Evolutionary conservation across 345 rosid genomes (phyloP).

Genomic region (Dipteronia dyeriana): DNA sequence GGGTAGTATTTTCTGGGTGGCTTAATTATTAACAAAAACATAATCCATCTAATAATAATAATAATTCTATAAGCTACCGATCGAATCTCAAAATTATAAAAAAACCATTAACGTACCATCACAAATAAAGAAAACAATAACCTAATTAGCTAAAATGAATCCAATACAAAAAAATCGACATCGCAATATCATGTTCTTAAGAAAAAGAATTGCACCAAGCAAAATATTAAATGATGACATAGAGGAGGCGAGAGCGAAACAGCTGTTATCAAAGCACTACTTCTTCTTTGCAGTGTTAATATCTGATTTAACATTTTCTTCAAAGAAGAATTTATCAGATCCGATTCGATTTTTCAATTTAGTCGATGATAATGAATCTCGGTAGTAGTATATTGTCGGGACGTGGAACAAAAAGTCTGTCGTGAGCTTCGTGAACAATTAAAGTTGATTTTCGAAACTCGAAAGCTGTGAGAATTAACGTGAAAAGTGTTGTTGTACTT

Average conservation of each 20-base stretch:
- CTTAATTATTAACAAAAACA: no score
- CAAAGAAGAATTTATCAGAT: background rate
- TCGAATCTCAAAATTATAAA: no score
- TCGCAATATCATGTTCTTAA: background rate
- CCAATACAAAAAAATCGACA: background rate
- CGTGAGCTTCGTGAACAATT: background rate
- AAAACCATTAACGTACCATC: no score
- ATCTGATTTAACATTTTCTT: background rate
- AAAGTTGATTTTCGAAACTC: background rate
- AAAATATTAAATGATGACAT: constrained; percentile 5
- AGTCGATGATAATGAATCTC: background rate
- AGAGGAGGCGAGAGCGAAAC: background rate
- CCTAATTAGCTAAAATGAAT: background rate
- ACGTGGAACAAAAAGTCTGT: background rate
- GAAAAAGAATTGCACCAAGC: background rate
- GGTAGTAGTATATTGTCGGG: no score
- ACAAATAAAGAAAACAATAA: no score
- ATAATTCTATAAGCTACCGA: no score
- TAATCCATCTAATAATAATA: background rate
- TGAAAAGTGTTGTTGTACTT: no score
- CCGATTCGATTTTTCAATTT: background rate
- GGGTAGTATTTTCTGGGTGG: no score
- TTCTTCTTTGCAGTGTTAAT: background rate
- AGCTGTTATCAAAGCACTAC: background rate
- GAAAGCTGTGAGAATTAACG: no score